Conservation (phyloP, 2,329 filamentous ascomycete species). For the Penicillium sclerotigenum region DNA sequence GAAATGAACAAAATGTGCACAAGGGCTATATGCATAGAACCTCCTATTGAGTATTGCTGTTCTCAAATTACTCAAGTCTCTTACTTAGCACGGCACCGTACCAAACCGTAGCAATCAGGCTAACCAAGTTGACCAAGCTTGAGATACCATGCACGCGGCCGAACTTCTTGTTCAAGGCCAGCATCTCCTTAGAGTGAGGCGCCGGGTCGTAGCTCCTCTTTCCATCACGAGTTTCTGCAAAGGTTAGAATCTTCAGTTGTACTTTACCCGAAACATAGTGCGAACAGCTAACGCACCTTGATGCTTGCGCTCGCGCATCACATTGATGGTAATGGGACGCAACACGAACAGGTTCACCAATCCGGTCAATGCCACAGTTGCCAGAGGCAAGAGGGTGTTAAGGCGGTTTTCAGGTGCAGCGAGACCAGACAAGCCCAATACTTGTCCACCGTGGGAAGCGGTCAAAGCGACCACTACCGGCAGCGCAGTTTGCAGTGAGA, state of each 20-base stretch:
- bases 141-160: slow-evolving; percentile 76
- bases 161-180: slow-evolving; percentile 73
- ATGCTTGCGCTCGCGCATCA: slow-evolving; percentile 71
- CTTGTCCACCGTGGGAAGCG: slow-evolving; percentile 60
- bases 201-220: slow-evolving; percentile 79
- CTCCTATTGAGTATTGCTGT: too few relatives aligned
- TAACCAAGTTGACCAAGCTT: slow-evolving; percentile 71
- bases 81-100: slow-evolving; percentile 75
- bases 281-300: slow-evolving; percentile 60
- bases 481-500: slow-evolving; percentile 73
- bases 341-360: slow-evolving; percentile 68
- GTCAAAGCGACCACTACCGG: slow-evolving; percentile 74
- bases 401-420: slow-evolving; percentile 57
- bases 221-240: slow-evolving; percentile 73
- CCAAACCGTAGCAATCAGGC: slow-evolving; percentile 65
- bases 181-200: slow-evolving; percentile 83
- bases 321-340: slow-evolving; percentile 69
- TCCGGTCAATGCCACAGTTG: slow-evolving; percentile 67
- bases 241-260: slow-evolving; percentile 7
- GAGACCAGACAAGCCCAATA: slow-evolving; percentile 33
- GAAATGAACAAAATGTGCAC: not conserved
- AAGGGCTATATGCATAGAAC: not conserved
- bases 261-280: not conserved
- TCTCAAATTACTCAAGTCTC: slow-evolving; percentile 44
- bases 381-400: slow-evolving; percentile 65